Percentiles rank a stretch among this genome's conserved stretches.
Evolutionary conservation across 164 flowering plant genomes (phyloP).

Genomic region (Vitis rotundifolia): DNA sequence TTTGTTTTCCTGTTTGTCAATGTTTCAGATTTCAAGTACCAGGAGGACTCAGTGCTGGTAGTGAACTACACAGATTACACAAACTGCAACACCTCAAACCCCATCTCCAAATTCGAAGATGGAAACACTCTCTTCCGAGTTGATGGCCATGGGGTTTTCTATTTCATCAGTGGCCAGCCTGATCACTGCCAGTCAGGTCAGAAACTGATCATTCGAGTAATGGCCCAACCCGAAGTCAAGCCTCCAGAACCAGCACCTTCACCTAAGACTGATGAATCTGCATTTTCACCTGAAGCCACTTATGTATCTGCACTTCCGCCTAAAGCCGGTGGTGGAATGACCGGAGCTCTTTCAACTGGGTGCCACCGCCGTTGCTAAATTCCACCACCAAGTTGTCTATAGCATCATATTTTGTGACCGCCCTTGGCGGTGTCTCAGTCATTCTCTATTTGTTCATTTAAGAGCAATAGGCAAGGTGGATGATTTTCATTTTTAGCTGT

Average conservation of each 20-base stretch:
- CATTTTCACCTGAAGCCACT: constrained; percentile 5
- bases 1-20: not conserved
- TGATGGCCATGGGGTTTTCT: constrained; percentile 51
- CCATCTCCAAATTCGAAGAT: constrained; percentile 33
- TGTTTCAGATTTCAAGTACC: constrained; percentile 54
- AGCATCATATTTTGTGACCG: constrained; percentile 31
- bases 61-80: constrained; percentile 44
- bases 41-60: constrained; percentile 55
- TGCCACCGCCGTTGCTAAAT: constrained; percentile 18
- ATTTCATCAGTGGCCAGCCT: constrained; percentile 35
- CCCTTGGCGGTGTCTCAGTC: constrained; percentile 23
- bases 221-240: constrained; percentile 32
- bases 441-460: constrained; percentile 28
- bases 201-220: constrained; percentile 43
- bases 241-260: not conserved
- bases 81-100: constrained; percentile 32
- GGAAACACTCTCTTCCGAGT: constrained; percentile 43
- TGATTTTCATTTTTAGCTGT: not conserved
- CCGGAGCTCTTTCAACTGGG: constrained; percentile 10
- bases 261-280: no score
- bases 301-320: not conserved
- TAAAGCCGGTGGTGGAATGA: constrained; percentile 5
- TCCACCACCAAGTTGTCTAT: constrained; percentile 26
- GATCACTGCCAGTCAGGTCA: constrained; percentile 50
- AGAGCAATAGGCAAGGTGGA: not conserved